Percentiles rank a stretch among this genome's conserved stretches.
phyloP scores from a whole-genome alignment of 2,329 filamentous ascomycete genomes.

The Cladosporium sp. region DNA sequence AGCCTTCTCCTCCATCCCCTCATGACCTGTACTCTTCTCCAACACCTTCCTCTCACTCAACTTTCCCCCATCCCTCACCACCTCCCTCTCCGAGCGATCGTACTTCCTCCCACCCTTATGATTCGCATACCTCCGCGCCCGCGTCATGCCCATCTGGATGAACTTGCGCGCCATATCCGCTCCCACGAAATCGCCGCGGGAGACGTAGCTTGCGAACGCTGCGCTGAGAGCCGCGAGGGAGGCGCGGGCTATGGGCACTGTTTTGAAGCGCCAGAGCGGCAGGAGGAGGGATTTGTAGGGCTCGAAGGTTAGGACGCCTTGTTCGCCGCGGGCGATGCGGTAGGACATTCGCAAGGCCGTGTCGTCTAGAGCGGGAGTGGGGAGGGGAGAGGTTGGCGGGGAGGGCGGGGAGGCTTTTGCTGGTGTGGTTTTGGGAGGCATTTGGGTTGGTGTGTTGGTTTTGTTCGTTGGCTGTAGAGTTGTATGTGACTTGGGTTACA shows the following conservation, averaged over 20 bases:
- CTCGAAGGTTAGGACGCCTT: conserved; percentile 59
- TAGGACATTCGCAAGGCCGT: conserved; percentile 47
- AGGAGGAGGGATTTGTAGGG: conserved; percentile 60
- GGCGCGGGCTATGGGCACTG: conserved; percentile 45
- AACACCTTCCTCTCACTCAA: conserved; percentile 30
- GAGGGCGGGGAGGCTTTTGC: background rate
- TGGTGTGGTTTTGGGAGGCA: background rate
- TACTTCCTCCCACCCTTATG: conserved; percentile 55
- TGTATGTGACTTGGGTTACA: background rate
- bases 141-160: conserved; percentile 63
- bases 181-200: conserved; percentile 54
- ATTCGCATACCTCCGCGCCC: conserved; percentile 57
- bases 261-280: conserved; percentile 58
- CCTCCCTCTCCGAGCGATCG: conserved; percentile 34
- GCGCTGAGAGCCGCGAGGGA: conserved; percentile 48
- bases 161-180: conserved; percentile 64
- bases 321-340: conserved; percentile 57
- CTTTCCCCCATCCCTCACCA: conserved; percentile 22
- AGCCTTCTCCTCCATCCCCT: conserved; percentile 48
- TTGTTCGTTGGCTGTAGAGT: background rate
- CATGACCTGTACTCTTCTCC: conserved; percentile 42
- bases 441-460: background rate
- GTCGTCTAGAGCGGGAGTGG: conserved; percentile 24
- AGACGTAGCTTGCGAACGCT: conserved; percentile 52
- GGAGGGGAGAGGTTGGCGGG: conserved; percentile 13